These are phyloP conservation scores for Rhizophagus clarus DNA, from an alignment of 192 early-diverging fungal genomes.

Conservation along the genomic window DNA sequence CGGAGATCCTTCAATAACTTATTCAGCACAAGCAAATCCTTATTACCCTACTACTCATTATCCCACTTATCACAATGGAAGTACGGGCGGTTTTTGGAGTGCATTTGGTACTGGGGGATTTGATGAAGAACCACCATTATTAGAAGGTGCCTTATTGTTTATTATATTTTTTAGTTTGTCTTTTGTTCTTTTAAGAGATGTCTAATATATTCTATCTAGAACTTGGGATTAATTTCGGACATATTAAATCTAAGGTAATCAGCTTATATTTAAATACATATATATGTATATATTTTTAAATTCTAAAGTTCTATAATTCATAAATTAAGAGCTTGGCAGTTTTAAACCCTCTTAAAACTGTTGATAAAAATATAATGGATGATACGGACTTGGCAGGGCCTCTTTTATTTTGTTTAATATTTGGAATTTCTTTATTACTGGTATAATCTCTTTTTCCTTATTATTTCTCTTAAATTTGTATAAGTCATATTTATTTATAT, in stretches of 20 bases:
- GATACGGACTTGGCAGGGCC: conserved; percentile 97
- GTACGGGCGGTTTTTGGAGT: conserved; percentile 48
- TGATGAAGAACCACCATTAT: conserved; percentile 88
- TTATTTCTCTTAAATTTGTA: background rate
- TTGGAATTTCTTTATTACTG: conserved; percentile 88
- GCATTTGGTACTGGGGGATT: conserved; percentile 94
- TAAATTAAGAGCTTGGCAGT: conserved; percentile 69
- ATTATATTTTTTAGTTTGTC: conserved; percentile 3
- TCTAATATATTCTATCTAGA: conserved; percentile 53
- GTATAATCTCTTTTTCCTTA: conserved; percentile 41
- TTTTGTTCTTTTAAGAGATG: background rate
- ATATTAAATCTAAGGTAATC: conserved; percentile 82
- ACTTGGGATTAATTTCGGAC: conserved; percentile 91
- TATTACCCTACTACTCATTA: background rate
- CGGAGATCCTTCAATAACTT: conserved; percentile 41
- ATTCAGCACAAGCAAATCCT: conserved; percentile 34
- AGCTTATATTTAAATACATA: background rate
- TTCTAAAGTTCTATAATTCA: background rate
- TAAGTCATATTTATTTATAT: background rate
- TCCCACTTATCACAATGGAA: conserved; percentile 16
- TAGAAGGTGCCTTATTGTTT: conserved; percentile 68
- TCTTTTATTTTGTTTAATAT: conserved; percentile 84
- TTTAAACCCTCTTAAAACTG: conserved; percentile 78
- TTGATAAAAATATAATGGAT: conserved; percentile 87
- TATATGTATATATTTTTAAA: background rate